Conservation (phyloP, 345 rosid species). For the Corchorus olitorius region DNA sequence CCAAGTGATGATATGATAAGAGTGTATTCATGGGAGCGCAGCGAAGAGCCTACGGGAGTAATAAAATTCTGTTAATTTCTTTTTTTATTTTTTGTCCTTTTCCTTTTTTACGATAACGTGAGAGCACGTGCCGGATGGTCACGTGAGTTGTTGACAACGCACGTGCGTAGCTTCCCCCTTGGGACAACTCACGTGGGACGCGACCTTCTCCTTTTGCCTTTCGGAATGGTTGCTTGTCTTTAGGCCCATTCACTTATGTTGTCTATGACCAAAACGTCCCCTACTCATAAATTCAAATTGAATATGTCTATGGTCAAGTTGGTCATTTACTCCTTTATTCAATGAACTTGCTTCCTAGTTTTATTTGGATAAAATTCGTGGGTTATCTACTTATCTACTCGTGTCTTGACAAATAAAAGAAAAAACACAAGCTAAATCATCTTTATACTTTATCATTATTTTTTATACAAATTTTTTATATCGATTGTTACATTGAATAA, state of each 20-base stretch:
- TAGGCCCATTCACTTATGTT: neutral
- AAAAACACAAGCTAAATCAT: too few species aligned
- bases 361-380: neutral
- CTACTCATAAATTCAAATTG: neutral
- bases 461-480: too few species aligned
- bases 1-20: neutral
- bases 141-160: constrained; percentile 39
- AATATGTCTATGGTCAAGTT: neutral
- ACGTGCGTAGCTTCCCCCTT: constrained; percentile 18
- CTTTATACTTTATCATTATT: too few species aligned
- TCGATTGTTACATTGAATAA: too few species aligned
- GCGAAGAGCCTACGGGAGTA: too few species aligned
- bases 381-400: neutral
- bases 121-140: constrained; percentile 45
- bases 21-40: neutral
- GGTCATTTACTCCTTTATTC: neutral
- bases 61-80: neutral
- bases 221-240: neutral
- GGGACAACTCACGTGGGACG: constrained; percentile 32
- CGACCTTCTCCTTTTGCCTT: constrained; percentile 19
- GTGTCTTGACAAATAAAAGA: neutral
- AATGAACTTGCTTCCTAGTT: neutral
- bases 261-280: neutral
- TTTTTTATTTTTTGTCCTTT: neutral
- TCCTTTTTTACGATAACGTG: constrained; percentile 30